phyloP scores from a whole-genome alignment of 2,329 filamentous ascomycete genomes.

The Gaeumannomyces sp. region DNA sequence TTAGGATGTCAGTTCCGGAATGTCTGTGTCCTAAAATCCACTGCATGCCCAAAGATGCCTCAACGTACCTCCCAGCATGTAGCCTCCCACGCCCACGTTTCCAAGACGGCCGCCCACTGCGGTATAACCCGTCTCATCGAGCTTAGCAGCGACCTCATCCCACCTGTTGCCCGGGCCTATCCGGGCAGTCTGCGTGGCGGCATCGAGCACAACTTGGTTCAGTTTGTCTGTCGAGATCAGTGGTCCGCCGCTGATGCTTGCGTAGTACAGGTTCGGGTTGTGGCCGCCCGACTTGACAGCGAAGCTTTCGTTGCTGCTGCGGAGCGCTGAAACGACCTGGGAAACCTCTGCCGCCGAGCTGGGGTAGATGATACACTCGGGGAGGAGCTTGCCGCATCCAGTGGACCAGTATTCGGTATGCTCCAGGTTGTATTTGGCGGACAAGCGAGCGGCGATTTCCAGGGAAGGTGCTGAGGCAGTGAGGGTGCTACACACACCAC shows the following conservation, averaged over 20 bases:
- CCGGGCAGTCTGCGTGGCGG: slow-evolving; percentile 26
- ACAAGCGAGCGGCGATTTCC: background rate
- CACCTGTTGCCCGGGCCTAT: slow-evolving; percentile 31
- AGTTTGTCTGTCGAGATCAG: slow-evolving; percentile 37
- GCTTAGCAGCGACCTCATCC: slow-evolving; percentile 30
- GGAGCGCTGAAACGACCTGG: slow-evolving; percentile 14
- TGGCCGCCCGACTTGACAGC: slow-evolving; percentile 43
- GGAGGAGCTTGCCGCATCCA: slow-evolving; percentile 16
- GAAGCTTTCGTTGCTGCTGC: slow-evolving; percentile 28
- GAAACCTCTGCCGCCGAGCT: slow-evolving; percentile 15
- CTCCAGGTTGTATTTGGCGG: background rate
- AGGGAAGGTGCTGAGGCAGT: background rate
- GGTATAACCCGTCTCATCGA: slow-evolving; percentile 25
- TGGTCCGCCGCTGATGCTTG: slow-evolving; percentile 34
- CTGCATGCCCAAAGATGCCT: background rate
- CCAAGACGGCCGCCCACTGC: slow-evolving; percentile 30
- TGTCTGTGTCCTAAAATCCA: too few species aligned
- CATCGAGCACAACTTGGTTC: slow-evolving; percentile 26
- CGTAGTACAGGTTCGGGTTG: slow-evolving; percentile 35
- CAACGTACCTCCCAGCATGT: slow-evolving; percentile 23
- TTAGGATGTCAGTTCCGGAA: background rate
- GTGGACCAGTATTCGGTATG: slow-evolving; percentile 11
- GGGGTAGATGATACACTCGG: slow-evolving; percentile 19
- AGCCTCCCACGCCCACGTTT: slow-evolving; percentile 29
- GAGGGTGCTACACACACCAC: slow-evolving; percentile 2